Evolutionary conservation across 345 rosid genomes (phyloP).

Genomic region (Euphorbia pulcherrima): DNA sequence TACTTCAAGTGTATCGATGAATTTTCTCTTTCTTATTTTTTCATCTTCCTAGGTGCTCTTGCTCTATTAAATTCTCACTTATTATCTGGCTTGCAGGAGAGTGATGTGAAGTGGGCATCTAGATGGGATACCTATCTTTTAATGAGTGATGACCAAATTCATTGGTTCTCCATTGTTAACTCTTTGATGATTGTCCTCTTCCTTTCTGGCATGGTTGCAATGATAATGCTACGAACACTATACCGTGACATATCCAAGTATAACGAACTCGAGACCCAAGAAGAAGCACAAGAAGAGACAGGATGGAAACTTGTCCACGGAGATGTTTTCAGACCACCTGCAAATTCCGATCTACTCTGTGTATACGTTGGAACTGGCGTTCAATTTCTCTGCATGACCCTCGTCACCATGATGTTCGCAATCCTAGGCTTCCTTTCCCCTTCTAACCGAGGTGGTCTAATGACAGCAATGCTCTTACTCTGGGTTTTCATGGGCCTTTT

Average conservation of each 20-base stretch:
- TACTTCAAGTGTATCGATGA: background rate
- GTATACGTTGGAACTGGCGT: constrained; percentile 73
- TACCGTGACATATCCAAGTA: constrained; percentile 79
- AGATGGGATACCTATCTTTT: constrained; percentile 87
- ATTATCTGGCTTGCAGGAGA: constrained; percentile 43
- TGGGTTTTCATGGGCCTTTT: constrained; percentile 86
- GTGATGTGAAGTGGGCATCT: constrained; percentile 84
- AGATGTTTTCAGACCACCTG: constrained; percentile 74
- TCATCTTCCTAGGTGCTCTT: background rate
- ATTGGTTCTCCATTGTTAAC: constrained; percentile 80
- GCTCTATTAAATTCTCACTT: constrained; percentile 17
- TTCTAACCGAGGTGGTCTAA: constrained; percentile 77
- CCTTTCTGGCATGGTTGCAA: constrained; percentile 82
- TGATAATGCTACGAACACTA: constrained; percentile 75
- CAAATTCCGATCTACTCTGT: constrained; percentile 59
- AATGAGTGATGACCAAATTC: constrained; percentile 75
- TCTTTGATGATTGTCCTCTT: constrained; percentile 79
- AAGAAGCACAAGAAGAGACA: constrained; percentile 86
- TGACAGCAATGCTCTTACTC: constrained; percentile 79
- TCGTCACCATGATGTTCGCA: constrained; percentile 73
- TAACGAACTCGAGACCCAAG: constrained; percentile 78
- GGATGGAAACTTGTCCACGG: constrained; percentile 86
- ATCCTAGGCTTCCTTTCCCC: constrained; percentile 76
- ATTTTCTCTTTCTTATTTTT: background rate
- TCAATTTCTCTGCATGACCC: constrained; percentile 70